Evolutionary conservation across 1,284 basidiomycete genomes (phyloP), one percentile per base, ranked within the genome.

Genomic region (Malassezia sympodialis): DNA sequence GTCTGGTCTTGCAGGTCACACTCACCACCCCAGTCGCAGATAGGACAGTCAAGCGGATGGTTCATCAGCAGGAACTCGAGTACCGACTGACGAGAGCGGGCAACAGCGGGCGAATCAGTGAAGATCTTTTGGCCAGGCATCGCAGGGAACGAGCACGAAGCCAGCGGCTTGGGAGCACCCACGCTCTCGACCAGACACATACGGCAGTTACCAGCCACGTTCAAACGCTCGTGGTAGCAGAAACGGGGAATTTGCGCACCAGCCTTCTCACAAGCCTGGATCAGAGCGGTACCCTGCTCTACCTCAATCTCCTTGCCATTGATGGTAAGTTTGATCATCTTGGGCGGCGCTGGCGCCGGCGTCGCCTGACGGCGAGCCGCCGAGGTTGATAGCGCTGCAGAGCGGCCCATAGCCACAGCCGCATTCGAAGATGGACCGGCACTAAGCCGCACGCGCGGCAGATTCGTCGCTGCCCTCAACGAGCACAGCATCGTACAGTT

Each of bases 1-100:
- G 91, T 93, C 78, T 99, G 94, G 78, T 99, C 93, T 80, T 99
- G 93, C 21, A 99, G 81, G 76, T 99, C 94, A 76, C 94, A 99
- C 82, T 98, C 93, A 49, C 77, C 76, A 53, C 76, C 76, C 69
- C 77, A 73, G 76, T 99, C 94, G 73, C 93, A 99, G 66, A 98
- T 88, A 31, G 94, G 93, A 79, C 93, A 98, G 76, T 98, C 93
- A 58, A 99, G 81, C 3, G 93, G 93, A 75, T 98, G 93, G 78
- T 98, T 98, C 62, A 90, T 83, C 53, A 98, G 83, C 34, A 98
- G 80, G 78, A 98, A 96, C 76, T 98, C 94, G 91, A 98, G 96
- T 57, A 98, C 93, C 57, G 93, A 91, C 58, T 60, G 58, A 30
- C 89, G 83, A 60, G 90, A 90, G 81, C 93, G 90, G 76, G 96